Base-by-base conservation (phyloP, 805 yeast species). In the Komagataella kurtzmanii region DNA sequence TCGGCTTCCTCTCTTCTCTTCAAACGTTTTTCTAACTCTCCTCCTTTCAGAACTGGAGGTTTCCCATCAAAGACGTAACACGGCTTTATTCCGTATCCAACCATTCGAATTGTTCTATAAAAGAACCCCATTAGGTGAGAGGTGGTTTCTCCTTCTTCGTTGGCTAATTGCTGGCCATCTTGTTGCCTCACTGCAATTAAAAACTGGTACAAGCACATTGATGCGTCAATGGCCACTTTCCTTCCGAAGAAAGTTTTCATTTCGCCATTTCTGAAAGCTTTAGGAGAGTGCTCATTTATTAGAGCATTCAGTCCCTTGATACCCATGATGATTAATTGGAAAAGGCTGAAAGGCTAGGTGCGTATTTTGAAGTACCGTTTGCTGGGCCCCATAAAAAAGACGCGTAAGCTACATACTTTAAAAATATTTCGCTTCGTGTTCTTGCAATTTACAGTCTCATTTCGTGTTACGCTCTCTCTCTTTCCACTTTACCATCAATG, bases 41-140 rank as follows among this genome's bases (percentile, higher is more conserved):
- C 96, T 45, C 95, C 85, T 69, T 93, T 93, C 67, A 93, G 65
- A 3, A 83, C 87, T 1, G 99, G 99, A 5, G 99, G 99, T 60
- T 87, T 89, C 21, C 99, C 99, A 65, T 93, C 99, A 68, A 93
- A 93, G 6, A 93, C 98, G 63, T 88, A 93, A 47, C 90, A 84
- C 1, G 99, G 99, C 64, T 93, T 93, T 60, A 93, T 79, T n/a
- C 97, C 97, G 61, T 86, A 80, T 56, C 85, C 95, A 3, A 90
- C 85, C 77, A 93, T 79, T 51, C 96, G 70, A 50, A 93, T 75
- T 0, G 99, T 93, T 54, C 99, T 74, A 66, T 93, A 91, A 65
- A 93, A 93, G 77, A 93, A 86, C 2, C 99, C 99, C 85, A 90
- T 89, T 53, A 93, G 66, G 65, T 93, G 99, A 0, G 97, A 86